Base-by-base conservation (phyloP, 2,329 filamentous ascomycete species). In the Aspergillus ochraceus region DNA sequence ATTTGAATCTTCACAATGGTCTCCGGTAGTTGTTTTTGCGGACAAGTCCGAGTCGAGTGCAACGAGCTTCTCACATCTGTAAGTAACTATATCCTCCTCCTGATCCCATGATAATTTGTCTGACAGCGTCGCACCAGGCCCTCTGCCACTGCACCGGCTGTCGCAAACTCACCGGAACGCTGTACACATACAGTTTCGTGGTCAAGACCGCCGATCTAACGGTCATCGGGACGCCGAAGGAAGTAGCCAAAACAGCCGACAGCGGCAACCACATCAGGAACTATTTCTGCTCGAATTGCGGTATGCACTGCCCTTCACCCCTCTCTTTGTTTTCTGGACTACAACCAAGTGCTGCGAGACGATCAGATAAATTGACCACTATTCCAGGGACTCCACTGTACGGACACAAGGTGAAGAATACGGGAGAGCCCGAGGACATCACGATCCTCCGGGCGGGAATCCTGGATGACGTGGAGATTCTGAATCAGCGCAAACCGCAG, bases 111-210 rank as follows among this genome's bases (percentile, higher is more conserved):
- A 30, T 17, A 22, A 60, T n/a, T 9, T 54, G 58, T n/a, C 50
- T 64, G 49, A 58, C 42, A 14, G 30, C 14, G 14, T 29, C 55
- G 53, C 29, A 32, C 20, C 30, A 77, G 75, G 75, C 54, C 22
- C 56, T 77, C 22, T 77, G 76, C 55, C 72, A 77, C 64, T 77
- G 76, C 58, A 32, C 55, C n/a, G 76, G 76, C 59, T 78, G 75
- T 64, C 73, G 76, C 56, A 77, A 77, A 60, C 66, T 77, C 4
- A 73, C 72, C 0, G 74, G 75, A 1, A 51, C 60, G 3, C 59
- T 61, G n/a, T 76, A 65, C 55, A 66, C 64, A 30, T 72, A 71
- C 53, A 75, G 60, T 57, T 67, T 72, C n/a, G 55, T 76, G 22
- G 59, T 76, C 59, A 70, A 73, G 26, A 63, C 17, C 5, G 49